Conservation (phyloP, 2,329 filamentous ascomycete genomes). For the Colletotrichum lini region DNA sequence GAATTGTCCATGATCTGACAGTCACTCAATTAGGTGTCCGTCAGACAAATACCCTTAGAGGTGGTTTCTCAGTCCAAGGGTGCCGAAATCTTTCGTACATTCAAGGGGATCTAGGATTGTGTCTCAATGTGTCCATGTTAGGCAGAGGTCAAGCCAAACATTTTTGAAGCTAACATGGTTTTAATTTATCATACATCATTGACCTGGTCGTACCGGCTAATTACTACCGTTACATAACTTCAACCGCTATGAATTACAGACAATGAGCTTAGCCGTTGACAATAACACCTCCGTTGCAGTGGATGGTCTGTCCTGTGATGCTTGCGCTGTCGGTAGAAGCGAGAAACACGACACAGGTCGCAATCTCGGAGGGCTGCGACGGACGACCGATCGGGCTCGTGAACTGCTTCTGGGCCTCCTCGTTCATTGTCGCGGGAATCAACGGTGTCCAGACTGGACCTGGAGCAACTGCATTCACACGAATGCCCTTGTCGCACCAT, state of each 20-base stretch:
- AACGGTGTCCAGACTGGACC: conserved; percentile 86
- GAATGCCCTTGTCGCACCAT: conserved; percentile 78
- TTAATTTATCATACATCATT: conserved; percentile 31
- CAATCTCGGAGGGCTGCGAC: conserved; percentile 85
- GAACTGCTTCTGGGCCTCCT: conserved; percentile 80
- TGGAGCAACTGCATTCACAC: conserved; percentile 83
- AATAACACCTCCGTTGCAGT: conserved; percentile 66
- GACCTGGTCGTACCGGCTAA: conserved; percentile 10
- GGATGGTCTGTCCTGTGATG: conserved; percentile 78
- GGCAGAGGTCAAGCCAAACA: neutral
- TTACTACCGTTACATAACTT: conserved; percentile 19
- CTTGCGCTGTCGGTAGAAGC: conserved; percentile 81
- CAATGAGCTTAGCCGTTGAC: conserved; percentile 60
- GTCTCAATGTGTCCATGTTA: neutral
- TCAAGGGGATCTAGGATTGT: too few species aligned
- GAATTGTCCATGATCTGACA: neutral
- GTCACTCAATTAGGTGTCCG: neutral
- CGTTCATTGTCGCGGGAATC: conserved; percentile 80
- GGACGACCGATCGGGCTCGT: conserved; percentile 82
- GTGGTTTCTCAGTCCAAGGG: rapidly evolving
- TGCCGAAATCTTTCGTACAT: neutral
- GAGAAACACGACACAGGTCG: conserved; percentile 85
- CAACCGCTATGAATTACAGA: neutral
- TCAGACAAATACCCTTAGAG: too few species aligned
- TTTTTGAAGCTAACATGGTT: too few species aligned